phyloP scores from a whole-genome alignment of 768 basidiomycete genomes.

The Boletus sp. region DNA sequence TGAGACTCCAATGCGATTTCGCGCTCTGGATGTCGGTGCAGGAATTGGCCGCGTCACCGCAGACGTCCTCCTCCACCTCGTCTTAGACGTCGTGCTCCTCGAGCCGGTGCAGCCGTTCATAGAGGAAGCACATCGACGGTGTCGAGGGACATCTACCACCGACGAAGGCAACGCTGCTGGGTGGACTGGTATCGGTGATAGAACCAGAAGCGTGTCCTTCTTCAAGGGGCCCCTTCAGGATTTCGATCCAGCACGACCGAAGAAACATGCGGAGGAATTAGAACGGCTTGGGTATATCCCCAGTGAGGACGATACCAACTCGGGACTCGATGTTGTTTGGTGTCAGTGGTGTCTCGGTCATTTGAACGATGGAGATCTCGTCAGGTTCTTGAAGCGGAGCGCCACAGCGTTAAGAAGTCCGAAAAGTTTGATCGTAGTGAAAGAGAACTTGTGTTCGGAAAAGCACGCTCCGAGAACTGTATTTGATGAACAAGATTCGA shows the following conservation, averaged over 20 bases:
- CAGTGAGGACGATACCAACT: constrained; percentile 50
- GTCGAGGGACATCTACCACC: constrained; percentile 36
- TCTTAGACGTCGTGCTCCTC: constrained; percentile 83
- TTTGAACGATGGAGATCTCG: constrained; percentile 72
- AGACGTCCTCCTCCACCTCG: constrained; percentile 85
- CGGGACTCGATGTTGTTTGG: constrained; percentile 88
- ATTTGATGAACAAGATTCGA: constrained; percentile 88
- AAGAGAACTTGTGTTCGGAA: constrained; percentile 86
- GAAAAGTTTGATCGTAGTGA: constrained; percentile 74
- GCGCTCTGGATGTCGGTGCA: constrained; percentile 91
- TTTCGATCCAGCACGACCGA: constrained; percentile 65
- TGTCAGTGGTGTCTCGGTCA: constrained; percentile 98
- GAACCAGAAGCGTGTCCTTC: constrained; percentile 72
- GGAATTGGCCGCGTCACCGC: constrained; percentile 92
- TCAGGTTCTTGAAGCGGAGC: constrained; percentile 69
- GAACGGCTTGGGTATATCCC: constrained; percentile 69
- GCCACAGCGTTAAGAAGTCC: constrained; percentile 55
- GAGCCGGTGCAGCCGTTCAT: constrained; percentile 86
- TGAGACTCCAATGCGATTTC: constrained; percentile 42
- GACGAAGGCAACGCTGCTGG: constrained; percentile 26
- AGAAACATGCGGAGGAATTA: constrained; percentile 40
- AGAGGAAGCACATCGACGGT: constrained; percentile 56
- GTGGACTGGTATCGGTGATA: constrained; percentile 70
- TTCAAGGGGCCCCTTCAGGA: constrained; percentile 77
- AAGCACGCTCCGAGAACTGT: constrained; percentile 49